Conservation (phyloP, 202 grass and related monocot species). For the Musa balbisiana region DNA sequence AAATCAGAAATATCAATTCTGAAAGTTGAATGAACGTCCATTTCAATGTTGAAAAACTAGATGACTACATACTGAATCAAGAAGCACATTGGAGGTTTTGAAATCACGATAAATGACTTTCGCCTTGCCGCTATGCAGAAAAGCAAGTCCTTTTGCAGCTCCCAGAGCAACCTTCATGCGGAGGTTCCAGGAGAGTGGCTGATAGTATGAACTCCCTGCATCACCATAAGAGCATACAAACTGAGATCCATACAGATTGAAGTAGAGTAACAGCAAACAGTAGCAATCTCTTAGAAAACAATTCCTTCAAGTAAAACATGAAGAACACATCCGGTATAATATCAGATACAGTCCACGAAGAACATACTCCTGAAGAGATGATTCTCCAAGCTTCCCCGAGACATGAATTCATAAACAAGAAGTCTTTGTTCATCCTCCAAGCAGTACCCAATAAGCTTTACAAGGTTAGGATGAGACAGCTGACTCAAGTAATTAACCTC, state of each 20-base stretch:
- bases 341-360: no score
- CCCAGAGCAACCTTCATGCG: constrained; percentile 2
- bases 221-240: not conserved
- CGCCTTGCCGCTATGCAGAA: not conserved
- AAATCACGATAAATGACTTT: constrained; percentile 14
- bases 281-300: not conserved
- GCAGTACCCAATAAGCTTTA: constrained; percentile 1
- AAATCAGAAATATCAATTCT: not conserved
- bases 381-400: constrained; percentile 7
- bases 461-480: constrained; percentile 4
- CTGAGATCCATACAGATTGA: not conserved
- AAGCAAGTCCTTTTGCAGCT: constrained; percentile 8
- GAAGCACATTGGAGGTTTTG: constrained; percentile 7
- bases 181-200: constrained; percentile 7
- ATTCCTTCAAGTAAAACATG: not conserved
- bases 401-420: constrained; percentile 7
- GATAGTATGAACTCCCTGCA: not conserved
- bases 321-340: no score
- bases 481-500: constrained; percentile 7
- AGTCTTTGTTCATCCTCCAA: constrained; percentile 7
- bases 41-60: not conserved
- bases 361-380: constrained; percentile 6
- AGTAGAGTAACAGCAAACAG: not conserved
- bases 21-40: not conserved
- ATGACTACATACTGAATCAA: constrained; percentile 4